Evolutionary conservation across 2,329 filamentous ascomycete genomes (phyloP).

Genomic region (Colletotrichum lentis): DNA sequence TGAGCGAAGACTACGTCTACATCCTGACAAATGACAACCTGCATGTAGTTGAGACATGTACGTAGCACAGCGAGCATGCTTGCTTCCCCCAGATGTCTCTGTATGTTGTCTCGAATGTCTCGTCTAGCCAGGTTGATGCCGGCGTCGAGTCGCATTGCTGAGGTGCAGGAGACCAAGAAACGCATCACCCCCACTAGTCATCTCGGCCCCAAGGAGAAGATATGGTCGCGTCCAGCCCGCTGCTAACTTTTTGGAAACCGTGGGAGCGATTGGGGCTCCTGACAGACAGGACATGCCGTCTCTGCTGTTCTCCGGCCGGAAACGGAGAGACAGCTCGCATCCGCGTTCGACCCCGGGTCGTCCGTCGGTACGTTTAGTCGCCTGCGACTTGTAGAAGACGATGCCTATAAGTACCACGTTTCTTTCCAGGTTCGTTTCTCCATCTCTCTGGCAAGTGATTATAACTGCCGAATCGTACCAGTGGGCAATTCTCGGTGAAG

Average conservation of each 20-base stretch:
- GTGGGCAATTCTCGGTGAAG: conserved; percentile 13
- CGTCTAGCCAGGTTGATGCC: conserved; percentile 4
- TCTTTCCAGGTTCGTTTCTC: too few species aligned
- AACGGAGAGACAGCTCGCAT: conserved; percentile 16
- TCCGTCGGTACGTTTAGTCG: neutral
- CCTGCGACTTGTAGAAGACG: neutral
- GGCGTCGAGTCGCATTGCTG: neutral
- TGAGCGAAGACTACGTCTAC: neutral
- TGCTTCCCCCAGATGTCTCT: conserved; percentile 11
- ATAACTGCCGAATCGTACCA: neutral
- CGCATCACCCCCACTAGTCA: neutral
- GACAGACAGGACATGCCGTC: neutral
- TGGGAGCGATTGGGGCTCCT: neutral
- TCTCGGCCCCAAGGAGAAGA: neutral
- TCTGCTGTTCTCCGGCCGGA: conserved; percentile 14
- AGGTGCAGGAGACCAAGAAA: too few species aligned
- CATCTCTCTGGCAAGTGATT: too few species aligned
- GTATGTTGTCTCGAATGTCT: conserved; percentile 4
- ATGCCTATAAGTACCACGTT: too few species aligned
- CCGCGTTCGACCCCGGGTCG: conserved; percentile 5
- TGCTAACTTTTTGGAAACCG: neutral
- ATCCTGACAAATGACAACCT: neutral
- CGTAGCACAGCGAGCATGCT: neutral
- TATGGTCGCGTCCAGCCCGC: neutral
- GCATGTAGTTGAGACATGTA: neutral